phyloP scores from a whole-genome alignment of 192 early-diverging fungal genomes.

The Backusella westeae region DNA sequence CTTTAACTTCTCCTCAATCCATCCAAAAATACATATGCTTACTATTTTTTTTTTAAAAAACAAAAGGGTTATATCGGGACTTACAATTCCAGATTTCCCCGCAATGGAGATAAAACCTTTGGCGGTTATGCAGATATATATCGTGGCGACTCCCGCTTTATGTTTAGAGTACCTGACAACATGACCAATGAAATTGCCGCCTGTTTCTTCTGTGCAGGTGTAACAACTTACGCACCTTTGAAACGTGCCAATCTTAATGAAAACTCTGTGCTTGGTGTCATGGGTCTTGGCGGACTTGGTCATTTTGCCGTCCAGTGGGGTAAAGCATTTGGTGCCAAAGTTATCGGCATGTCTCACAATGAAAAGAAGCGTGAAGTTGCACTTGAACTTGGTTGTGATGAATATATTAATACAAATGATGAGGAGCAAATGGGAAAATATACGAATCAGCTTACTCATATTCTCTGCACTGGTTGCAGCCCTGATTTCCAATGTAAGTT shows the following conservation, averaged over 20 bases:
- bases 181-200: slow-evolving; percentile 58
- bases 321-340: slow-evolving; percentile 44
- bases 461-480: slow-evolving; percentile 23
- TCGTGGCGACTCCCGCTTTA: slow-evolving; percentile 54
- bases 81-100: slow-evolving; percentile 33
- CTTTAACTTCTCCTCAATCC: background rate
- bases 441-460: slow-evolving; percentile 19
- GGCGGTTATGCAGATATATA: slow-evolving; percentile 51
- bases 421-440: slow-evolving; percentile 4
- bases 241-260: slow-evolving; percentile 39
- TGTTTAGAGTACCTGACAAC: slow-evolving; percentile 60
- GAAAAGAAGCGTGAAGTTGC: slow-evolving; percentile 59
- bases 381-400: slow-evolving; percentile 52
- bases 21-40: background rate
- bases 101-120: slow-evolving; percentile 44
- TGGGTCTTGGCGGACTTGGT: slow-evolving; percentile 66
- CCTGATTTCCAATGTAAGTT: slow-evolving; percentile 16
- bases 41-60: background rate
- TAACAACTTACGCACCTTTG: slow-evolving; percentile 51
- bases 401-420: slow-evolving; percentile 19
- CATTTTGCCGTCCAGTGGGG: slow-evolving; percentile 61
- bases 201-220: slow-evolving; percentile 80
- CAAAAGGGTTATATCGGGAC: slow-evolving; percentile 47
- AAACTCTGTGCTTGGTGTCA: slow-evolving; percentile 53
- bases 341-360: slow-evolving; percentile 54